Base-by-base conservation (phyloP, 2,329 filamentous ascomycete genomes). In the Aciculosporium take region DNA sequence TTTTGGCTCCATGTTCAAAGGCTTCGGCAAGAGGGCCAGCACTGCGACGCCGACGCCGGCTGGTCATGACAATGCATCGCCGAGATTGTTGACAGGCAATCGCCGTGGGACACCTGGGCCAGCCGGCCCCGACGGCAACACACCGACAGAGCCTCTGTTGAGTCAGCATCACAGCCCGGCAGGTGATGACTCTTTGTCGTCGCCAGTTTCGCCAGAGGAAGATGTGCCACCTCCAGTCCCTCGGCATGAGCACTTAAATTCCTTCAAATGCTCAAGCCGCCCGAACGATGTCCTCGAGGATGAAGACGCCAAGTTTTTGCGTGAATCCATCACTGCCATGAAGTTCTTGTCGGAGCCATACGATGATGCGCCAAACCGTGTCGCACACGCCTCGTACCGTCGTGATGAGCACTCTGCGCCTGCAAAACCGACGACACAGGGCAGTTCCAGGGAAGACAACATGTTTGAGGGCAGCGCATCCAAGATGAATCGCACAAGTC, bases 1-100 rank as follows among this genome's bases (percentile, higher is more conserved):
- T 50, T 73, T 77, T 47, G 65, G 69, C 45, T 71, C 65, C 42
- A 72, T 77, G 68, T 64, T 76, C 31, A 61, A 62, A 9, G 63
- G 60, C n/a, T 72, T 73, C 37, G 71, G 74, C 46, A 76, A 76
- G 55, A 62, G 71, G 45, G 61, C 67, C 18, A 72, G 71, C 49
- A 61, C 66, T 37, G 59, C 59, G n/a, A 72, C 69, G 4, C 45
- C 71, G 42, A 67, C 63, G 4, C 44, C 71, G 40, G 65, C 62
- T 39, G 65, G 61, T 17, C 62, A 65, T 27, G 56, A 57, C 9
- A 48, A 55, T 7, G 55, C 58, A 4, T 57, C 60, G 15, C 60
- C 62, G 21, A 63, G 70, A 6, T 66, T 67, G 25, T 54, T 72
- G 42, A 69, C 70, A 1, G 63, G 59, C 4, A 64, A 63, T 40